Evolutionary conservation across 257 asterid species (phyloP), one percentile per base, ranked within the genome.

Genomic region (Nicotiana knightiana): DNA sequence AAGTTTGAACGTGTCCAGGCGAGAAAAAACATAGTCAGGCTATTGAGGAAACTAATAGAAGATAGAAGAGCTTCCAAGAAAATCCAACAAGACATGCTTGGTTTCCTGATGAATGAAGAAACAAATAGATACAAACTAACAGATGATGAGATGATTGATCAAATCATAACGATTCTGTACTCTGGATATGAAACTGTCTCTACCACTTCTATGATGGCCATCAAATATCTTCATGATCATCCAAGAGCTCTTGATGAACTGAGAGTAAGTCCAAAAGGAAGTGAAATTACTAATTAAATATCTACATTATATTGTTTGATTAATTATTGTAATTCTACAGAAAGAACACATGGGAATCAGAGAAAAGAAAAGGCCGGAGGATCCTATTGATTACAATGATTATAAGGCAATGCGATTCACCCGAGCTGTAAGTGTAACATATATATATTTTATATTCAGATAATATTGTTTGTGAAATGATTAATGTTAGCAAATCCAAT

Each of bases 121-220:
- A 86, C 86, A 16, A 58, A 81, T 4, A 88, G 84, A 73, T 67
- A 86, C 83, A 79, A 66, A 48, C 85, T 95, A 4, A 86, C 78
- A 6, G 96, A 95, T 51, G 98, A 90, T 16, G 98, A 95, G 57
- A 89, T 93, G 30, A 82, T 92, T 8, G 98, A 93, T 83, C 94
- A 91, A 68, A 91, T 95, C 68, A 91, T 95, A 85, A 88, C 99
- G 1, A 91, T 95, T 67, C 67, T 95, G 83, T 92, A 95, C 82
- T 92, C 99, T 35, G 99, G 99, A 13, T 95, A 86, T 70, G 99
- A 95, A 82, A 95, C 99, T 21, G 93, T 91, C 39, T 93, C 99
- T 13, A 91, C 93, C 3, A 93, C 97, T 68, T 83, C 94, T 10
- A 91, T 95, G 99, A 95, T 95, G 98, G 91, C 93, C 65, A 87